Conservation (phyloP, 495 filamentous ascomycete genomes). For the Oleoguttula mirabilis region DNA sequence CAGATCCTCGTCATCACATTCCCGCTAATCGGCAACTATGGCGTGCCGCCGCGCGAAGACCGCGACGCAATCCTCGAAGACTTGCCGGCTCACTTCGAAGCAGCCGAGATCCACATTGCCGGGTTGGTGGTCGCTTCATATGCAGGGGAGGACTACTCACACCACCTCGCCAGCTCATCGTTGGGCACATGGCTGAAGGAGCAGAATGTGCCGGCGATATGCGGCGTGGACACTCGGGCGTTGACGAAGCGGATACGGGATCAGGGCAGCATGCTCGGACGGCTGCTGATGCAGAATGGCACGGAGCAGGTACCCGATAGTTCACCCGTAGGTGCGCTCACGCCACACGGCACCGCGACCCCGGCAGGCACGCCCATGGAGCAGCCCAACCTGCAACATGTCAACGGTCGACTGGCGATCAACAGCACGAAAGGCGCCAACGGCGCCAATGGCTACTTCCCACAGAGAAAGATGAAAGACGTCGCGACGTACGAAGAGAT, state of each 20-base stretch:
- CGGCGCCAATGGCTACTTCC: slow-evolving; percentile 16
- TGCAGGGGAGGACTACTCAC: slow-evolving; percentile 85
- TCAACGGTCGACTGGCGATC: slow-evolving; percentile 11
- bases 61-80: slow-evolving; percentile 70
- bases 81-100: slow-evolving; percentile 84
- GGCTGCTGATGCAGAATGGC: slow-evolving; percentile 58
- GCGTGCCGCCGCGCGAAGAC: slow-evolving; percentile 69
- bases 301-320: slow-evolving; percentile 15
- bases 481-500: slow-evolving; percentile 42
- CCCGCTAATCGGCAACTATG: slow-evolving; percentile 87
- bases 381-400: slow-evolving; percentile 6
- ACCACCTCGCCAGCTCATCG: slow-evolving; percentile 80
- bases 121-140: slow-evolving; percentile 84
- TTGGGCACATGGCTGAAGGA: slow-evolving; percentile 92
- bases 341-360: slow-evolving; percentile 15
- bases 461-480: slow-evolving; percentile 11
- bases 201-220: slow-evolving; percentile 88
- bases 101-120: slow-evolving; percentile 79
- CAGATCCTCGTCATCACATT: slow-evolving; percentile 89
- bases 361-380: slow-evolving; percentile 2
- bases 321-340: slow-evolving; percentile 12
- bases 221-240: slow-evolving; percentile 86
- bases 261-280: slow-evolving; percentile 91
- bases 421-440: slow-evolving; percentile 22
- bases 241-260: slow-evolving; percentile 88